Evolutionary conservation across 1,284 basidiomycete species (phyloP), one percentile per base, ranked within the genome.

Genomic region (Marasmius sp.): DNA sequence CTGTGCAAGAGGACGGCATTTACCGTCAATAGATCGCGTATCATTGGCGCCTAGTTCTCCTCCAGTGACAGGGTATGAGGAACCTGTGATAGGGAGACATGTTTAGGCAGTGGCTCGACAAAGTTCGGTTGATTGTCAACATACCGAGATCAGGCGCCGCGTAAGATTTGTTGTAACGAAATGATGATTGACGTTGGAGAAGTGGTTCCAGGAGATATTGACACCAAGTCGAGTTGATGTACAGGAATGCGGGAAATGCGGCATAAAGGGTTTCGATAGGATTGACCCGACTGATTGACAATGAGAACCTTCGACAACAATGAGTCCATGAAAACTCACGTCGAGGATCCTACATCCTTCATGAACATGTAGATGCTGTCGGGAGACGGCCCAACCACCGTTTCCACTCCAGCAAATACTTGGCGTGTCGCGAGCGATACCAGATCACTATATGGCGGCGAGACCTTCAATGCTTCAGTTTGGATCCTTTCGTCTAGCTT

Each of bases 201-300:
- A 81, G 69, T 4, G 80, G 79, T 37, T 74, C 67, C 12, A 82
- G 71, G 14, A 82, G 69, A 14, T 72, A 71, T 1, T 72, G 72
- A 5, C 71, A 74, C 45, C 77, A 68, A 1, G 69, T 71, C 1
- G 78, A 72, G 56, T 79, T 79, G 47, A 77, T 62, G 61, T 76
- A 79, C 52, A 80, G 61, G 54, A 74, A 76, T 18, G 72, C 67
- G 1, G 79, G 79, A 60, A 75, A 79, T 6, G 76, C 70, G 0
- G 77, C 70, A 59, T 73, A 80, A 27, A 81, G 67, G 3, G 74
- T 71, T 62, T 82, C 81, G 8, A 81, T 78, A 1, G 79, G 74
- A 59, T 76, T 78, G 37, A 76, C 69, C 11, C 62, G 62, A 16
- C 62, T 61, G 22, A 11, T 11, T n/a, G 52, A 20, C 5, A 37